Evolutionary conservation across 257 asterid species (phyloP), one percentile per base, ranked within the genome.

Genomic region (Sherardia arvensis): DNA sequence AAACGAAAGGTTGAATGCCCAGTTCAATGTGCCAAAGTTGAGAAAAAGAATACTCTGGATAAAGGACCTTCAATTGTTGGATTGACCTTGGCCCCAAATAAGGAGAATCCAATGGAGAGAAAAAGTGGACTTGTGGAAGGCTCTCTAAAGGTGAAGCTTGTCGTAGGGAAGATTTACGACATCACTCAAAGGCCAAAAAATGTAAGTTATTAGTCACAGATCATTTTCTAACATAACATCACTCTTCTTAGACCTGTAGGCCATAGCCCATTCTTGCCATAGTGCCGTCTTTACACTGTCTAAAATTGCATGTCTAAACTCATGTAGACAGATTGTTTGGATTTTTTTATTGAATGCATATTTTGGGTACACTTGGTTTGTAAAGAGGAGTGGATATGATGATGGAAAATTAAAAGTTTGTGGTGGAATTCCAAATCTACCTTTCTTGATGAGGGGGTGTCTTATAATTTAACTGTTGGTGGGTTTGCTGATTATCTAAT

Each of bases 111-210:
- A 2, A 5, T 14, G 17, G 22, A 40, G 47, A 59, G 11, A 17
- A 59, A 3, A n/a, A 29, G 47, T 20, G 47, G 22, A 23, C 45
- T 23, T 29, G 18, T n/a, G 27, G 34, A 10, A 57, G 62, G 40
- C 8, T 34, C 18, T 32, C n/a, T 6, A 3, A 9, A 59, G 47
- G 27, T 8, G 8, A 59, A 30, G 63, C 63, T 29, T 59, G 49
- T 43, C 27, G 73, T 26, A 66, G 79, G 81, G 51, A 73, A 78
- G 73, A 67, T 53, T 53, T 73, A 83, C 43, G 86, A 81, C 70
- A 95, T 84, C 74, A 76, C 85, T 36, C 85, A 64, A 61, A 86
- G 83, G 78, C 95, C 94, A 14, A 38, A 22, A 73, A 75, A 10
- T 60, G 98, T 91, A 91, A 91, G 98, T 91, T 62, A 77, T 76